Conservation (phyloP, 2,329 filamentous ascomycete genomes). For the Myriosclerotinia scirpicola region DNA sequence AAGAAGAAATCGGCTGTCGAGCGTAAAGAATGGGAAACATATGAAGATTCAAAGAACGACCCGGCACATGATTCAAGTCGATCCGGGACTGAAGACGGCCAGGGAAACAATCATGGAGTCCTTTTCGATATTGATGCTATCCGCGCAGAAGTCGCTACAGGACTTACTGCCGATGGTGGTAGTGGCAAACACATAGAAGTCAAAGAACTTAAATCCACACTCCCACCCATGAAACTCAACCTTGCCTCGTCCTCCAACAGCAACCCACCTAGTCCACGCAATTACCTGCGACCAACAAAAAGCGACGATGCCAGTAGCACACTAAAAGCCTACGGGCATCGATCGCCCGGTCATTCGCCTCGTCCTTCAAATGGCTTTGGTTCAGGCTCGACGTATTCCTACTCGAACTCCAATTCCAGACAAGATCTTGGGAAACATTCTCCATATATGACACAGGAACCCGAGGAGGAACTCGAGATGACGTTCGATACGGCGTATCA, state of each 20-base stretch:
- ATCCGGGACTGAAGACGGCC: slow-evolving; percentile 34
- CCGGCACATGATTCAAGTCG: slow-evolving; percentile 10
- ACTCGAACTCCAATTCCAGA: slow-evolving; percentile 18
- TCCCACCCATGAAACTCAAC: slow-evolving; percentile 86
- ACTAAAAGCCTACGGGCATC: slow-evolving; percentile 30
- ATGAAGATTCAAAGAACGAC: slow-evolving; percentile 69
- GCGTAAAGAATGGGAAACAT: slow-evolving; percentile 92
- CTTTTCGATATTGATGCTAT: slow-evolving; percentile 97
- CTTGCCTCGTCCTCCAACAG: slow-evolving; percentile 38
- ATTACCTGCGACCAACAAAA: slow-evolving; percentile 47
- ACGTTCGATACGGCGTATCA: slow-evolving; percentile 65
- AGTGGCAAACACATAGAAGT: slow-evolving; percentile 53
- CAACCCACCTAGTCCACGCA: slow-evolving; percentile 27
- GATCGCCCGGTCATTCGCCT: slow-evolving; percentile 26
- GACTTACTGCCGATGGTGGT: not conserved
- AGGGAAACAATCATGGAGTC: slow-evolving; percentile 49
- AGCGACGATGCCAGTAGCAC: slow-evolving; percentile 47
- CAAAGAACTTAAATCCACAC: slow-evolving; percentile 80
- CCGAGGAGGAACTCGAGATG: slow-evolving; percentile 60
- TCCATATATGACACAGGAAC: slow-evolving; percentile 28
- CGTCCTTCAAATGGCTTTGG: slow-evolving; percentile 23
- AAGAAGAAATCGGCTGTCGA: slow-evolving; percentile 70
- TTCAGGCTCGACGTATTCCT: slow-evolving; percentile 11
- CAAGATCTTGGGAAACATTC: slow-evolving; percentile 13
- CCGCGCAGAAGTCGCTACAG: slow-evolving; percentile 69